Evolutionary conservation across 176 grass and related monocot genomes (phyloP), one percentile per base, ranked within the genome.

Genomic region (Musa itinerans): DNA sequence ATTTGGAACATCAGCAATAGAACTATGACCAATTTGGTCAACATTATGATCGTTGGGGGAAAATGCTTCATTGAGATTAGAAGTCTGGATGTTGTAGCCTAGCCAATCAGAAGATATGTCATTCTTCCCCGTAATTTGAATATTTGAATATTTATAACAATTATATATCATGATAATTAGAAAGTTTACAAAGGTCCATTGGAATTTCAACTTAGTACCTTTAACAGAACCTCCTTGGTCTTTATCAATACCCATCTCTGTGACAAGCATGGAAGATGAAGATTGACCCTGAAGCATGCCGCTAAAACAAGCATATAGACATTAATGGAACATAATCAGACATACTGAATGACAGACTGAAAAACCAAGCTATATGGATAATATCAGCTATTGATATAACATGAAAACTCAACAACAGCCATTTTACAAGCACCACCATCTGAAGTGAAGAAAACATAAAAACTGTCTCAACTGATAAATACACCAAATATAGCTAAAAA

Each of bases 31-130:
- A 85, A 76, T 81, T 78, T 88, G 86, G 10, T 87, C 93, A 61
- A 82, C 85, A n/a, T 80, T 73, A 77, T 68, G 72, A 26, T 87
- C 82, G 80, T 86, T 88, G 20, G 84, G 75, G 78, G 92, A 88
- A 78, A 96, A 77, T 75, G 85, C 87, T 90, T 91, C 83, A 59
- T 96, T 96, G 75, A 96, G 82, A 84, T 92, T 87, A n/a, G 93
- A 89, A 34, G 89, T 96, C 53, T 89, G 89, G 64, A 87, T 81
- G 89, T 92, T 96, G 86, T 92, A 92, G 54, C 78, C 81, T 63
- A 52, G 84, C 85, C 89, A 96, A 26, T 86, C 88, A 86, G 85
- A 81, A 21, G 73, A 79, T 62, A 81, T 54, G 77, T 50, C 77
- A 54, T 71, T 90, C 50, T 77, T 74, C 77, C 73, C 68, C 21